Evolutionary conservation across 2,329 filamentous ascomycete genomes (phyloP).

Genomic region (Sporothrix brasiliensis): DNA sequence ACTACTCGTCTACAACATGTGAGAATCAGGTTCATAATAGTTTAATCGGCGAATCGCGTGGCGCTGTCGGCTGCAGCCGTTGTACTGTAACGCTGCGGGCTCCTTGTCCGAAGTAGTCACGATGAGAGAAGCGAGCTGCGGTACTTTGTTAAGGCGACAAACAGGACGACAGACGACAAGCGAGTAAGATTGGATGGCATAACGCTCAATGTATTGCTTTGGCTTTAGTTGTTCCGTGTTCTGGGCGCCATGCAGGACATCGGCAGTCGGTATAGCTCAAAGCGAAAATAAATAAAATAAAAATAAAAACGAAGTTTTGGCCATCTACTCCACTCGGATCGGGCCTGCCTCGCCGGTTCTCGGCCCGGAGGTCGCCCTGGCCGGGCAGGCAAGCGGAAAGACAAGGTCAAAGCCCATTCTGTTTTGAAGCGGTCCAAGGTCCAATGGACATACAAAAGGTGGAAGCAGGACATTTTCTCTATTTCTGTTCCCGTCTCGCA

Average conservation of each 20-base stretch:
- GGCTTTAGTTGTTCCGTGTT: not conserved
- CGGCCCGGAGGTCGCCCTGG: constrained; percentile 15
- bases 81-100: not conserved
- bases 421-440: not conserved
- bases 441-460: not conserved
- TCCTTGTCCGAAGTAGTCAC: not conserved
- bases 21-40: not conserved
- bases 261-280: constrained; percentile 13
- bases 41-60: no score
- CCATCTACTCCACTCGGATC: constrained; percentile 3
- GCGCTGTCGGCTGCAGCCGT: not conserved
- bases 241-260: not conserved
- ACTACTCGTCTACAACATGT: not conserved
- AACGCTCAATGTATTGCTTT: not conserved
- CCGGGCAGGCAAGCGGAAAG: constrained; percentile 12
- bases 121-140: not conserved
- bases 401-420: not conserved
- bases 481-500: not conserved
- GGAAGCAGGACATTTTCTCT: not conserved
- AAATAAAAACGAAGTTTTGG: not conserved
- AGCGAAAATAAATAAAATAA: not conserved
- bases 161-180: no score
- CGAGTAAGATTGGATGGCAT: not conserved
- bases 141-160: no score
- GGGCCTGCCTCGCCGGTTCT: constrained; percentile 9